Percentiles rank a stretch among this genome's conserved stretches.
These are phyloP conservation scores for Phytophthora podocarpi DNA, from an alignment of 352 stramenopile species.

Conservation along the genomic window DNA sequence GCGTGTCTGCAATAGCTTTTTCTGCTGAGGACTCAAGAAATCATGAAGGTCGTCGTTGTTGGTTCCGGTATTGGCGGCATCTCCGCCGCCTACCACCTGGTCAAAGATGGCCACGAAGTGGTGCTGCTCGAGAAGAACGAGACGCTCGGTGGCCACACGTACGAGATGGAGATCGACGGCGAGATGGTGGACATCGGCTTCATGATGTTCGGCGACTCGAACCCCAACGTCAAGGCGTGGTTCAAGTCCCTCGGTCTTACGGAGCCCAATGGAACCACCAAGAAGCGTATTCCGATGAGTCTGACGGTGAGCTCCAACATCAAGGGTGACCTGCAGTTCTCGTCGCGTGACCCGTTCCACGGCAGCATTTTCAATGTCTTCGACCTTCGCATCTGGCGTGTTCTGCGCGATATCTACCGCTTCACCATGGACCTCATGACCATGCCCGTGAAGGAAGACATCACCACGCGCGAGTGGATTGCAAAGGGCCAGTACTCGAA, in stretches of 20 bases:
- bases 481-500: constrained; percentile 71
- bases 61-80: constrained; percentile 83
- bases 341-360: constrained; percentile 77
- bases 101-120: constrained; percentile 86
- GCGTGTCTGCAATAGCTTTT: constrained; percentile 21
- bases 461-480: constrained; percentile 83
- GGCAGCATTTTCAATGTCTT: constrained; percentile 69
- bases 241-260: constrained; percentile 88
- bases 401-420: constrained; percentile 87
- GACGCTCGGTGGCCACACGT: constrained; percentile 81
- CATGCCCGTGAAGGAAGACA: constrained; percentile 76
- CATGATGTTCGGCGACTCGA: constrained; percentile 92
- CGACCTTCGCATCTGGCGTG: constrained; percentile 78
- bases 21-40: constrained; percentile 3
- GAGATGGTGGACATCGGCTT: constrained; percentile 88
- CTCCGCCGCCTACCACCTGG: constrained; percentile 84
- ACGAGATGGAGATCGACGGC: constrained; percentile 87
- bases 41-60: constrained; percentile 89
- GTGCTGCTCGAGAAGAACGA: constrained; percentile 84
- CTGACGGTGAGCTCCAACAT: constrained; percentile 86
- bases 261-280: constrained; percentile 83
- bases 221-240: constrained; percentile 91
- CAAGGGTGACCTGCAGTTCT: constrained; percentile 84
- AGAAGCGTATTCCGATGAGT: constrained; percentile 88
- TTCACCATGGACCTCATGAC: constrained; percentile 89